Base-by-base conservation (phyloP, 257 asterid species). In the Petunia axillaris region DNA sequence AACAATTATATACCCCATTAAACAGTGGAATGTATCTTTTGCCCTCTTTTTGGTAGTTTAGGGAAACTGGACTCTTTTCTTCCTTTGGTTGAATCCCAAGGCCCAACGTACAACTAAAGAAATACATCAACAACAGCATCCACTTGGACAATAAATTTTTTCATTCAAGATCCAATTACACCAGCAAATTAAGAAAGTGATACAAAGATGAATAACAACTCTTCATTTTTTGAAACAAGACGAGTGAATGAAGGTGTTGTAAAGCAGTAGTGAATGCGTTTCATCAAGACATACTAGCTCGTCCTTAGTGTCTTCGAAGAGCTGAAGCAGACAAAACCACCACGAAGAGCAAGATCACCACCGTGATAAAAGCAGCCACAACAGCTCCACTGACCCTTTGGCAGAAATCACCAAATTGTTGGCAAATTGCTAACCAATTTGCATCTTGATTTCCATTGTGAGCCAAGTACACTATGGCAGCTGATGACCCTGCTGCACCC, bases 391-490 rank as follows among this genome's bases (percentile, higher is more conserved):
- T 93, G 8, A 62, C 44, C 78, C 78, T 79, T 66, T 84, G 87
- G 83, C 97, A 93, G 77, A 93, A 93, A 85, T 89, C 89, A 4
- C 15, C 70, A 63, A 85, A 91, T 62, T 93, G 94, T 8, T 88
- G 92, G 79, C 97, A 93, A 38, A 93, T 87, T 13, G 97, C 86
- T 35, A 90, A 74, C 97, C 94, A 91, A 44, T 91, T 93, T 44
- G 94, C 93, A 7, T 48, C 76, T 4, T 89, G 58, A 71, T 87
- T 93, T 35, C 97, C 96, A 36, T 88, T 73, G 84, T 93, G 96
- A 37, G 96, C 91, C 84, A 91, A 85, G 88, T 90, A 93, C 10
- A 87, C 98, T 62, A 94, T 90, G 71, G 94, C 97, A 5, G 97
- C 87, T 2, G 97, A 82, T 8, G 96, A 85, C 8, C 81, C 87